phyloP scores from a whole-genome alignment of 352 stramenopile species.

The Globisporangium paroecandrum region DNA sequence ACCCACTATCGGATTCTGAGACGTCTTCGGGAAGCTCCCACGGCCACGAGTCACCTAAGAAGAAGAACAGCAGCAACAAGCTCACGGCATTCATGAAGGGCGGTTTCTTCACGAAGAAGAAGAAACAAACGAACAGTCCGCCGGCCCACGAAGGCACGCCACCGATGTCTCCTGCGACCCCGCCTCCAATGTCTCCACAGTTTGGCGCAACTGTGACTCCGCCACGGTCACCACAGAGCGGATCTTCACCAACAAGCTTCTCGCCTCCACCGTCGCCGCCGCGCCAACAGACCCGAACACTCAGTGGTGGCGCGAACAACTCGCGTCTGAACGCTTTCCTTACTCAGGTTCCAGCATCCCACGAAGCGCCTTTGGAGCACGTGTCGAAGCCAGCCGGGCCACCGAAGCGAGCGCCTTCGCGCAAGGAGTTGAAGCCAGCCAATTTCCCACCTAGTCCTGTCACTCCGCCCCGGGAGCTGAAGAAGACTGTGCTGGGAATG shows the following conservation, averaged over 20 bases:
- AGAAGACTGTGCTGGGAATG: slow-evolving; percentile 17
- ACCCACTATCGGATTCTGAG: slow-evolving; percentile 70
- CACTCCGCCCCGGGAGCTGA: slow-evolving; percentile 22
- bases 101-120: slow-evolving; percentile 72
- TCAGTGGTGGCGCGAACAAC: slow-evolving; percentile 44
- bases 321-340: slow-evolving; percentile 77
- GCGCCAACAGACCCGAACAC: slow-evolving; percentile 34
- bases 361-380: slow-evolving; percentile 56
- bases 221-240: slow-evolving; percentile 14
- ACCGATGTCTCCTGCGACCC: slow-evolving; percentile 43
- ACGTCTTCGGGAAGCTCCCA: slow-evolving; percentile 62
- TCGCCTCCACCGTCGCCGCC: slow-evolving; percentile 18
- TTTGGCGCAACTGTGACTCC: slow-evolving; percentile 26
- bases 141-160: slow-evolving; percentile 52
- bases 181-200: slow-evolving; percentile 48
- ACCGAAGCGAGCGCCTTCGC: slow-evolving; percentile 39
- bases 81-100: slow-evolving; percentile 80
- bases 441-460: slow-evolving; percentile 19
- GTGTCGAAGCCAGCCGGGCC: slow-evolving; percentile 52
- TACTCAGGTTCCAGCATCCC: slow-evolving; percentile 62
- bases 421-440: slow-evolving; percentile 32
- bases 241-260: slow-evolving; percentile 14
- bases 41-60: slow-evolving; percentile 42
- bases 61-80: slow-evolving; percentile 62
- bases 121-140: slow-evolving; percentile 31